Evolutionary conservation across 306 rosid genomes (phyloP).

Genomic region (Castanea sativa): DNA sequence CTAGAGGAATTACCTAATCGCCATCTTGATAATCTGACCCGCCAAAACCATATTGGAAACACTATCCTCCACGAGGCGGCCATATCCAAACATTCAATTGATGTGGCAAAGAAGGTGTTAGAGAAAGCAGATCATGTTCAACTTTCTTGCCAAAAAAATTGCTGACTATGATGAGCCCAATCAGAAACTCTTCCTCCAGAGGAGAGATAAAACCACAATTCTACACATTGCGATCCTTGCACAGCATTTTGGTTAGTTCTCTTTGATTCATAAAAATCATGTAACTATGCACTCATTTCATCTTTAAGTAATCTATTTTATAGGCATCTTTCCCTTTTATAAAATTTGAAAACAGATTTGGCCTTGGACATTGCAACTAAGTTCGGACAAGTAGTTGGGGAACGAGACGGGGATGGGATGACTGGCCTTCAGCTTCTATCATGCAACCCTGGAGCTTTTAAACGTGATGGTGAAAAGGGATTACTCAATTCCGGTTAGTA

Average conservation of each 20-base stretch:
- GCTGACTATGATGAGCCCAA: neutral
- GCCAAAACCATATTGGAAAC: neutral
- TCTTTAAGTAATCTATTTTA: no score
- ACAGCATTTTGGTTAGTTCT: neutral
- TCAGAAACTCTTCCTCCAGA: neutral
- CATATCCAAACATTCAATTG: neutral
- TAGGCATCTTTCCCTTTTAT: no score
- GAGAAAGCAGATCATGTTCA: neutral
- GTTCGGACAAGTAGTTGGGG: neutral
- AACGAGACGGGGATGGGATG: neutral
- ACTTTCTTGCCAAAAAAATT: neutral
- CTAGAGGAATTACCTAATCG: no score
- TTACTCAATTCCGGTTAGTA: no score
- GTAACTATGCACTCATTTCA: no score
- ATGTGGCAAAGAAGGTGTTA: no score
- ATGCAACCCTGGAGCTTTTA: neutral
- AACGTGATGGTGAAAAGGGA: no score
- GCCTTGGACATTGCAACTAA: neutral
- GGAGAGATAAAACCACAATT: neutral
- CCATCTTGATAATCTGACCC: no score
- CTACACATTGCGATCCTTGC: neutral
- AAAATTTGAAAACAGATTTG: neutral
- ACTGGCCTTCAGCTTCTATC: neutral
- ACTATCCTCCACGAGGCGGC: neutral
- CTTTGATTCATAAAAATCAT: no score